These are phyloP conservation scores for Pseudoturritis turrita DNA, from an alignment of 345 rosid species.

Conservation along the genomic window DNA sequence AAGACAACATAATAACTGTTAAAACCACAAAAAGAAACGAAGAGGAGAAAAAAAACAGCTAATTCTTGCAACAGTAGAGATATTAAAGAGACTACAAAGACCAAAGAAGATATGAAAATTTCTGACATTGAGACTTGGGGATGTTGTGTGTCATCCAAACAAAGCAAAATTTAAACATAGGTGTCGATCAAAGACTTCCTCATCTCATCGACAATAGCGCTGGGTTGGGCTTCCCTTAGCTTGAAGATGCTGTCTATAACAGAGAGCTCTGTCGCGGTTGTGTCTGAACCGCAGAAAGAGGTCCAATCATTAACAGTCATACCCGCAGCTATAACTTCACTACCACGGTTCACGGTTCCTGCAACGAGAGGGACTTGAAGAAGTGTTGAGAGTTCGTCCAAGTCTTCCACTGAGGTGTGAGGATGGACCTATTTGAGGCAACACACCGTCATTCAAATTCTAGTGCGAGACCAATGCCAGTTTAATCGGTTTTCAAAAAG, in stretches of 20 bases:
- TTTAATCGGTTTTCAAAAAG: not conserved
- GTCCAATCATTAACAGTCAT: slow-evolving; percentile 91
- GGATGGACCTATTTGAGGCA: slow-evolving; percentile 67
- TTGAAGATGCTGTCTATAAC: slow-evolving; percentile 87
- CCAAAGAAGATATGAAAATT: not conserved
- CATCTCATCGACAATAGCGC: slow-evolving; percentile 80
- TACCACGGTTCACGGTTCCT: slow-evolving; percentile 82
- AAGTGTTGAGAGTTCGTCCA: slow-evolving; percentile 91
- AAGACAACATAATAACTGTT: not conserved
- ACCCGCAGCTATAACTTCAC: slow-evolving; percentile 84
- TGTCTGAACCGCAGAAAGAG: slow-evolving; percentile 86
- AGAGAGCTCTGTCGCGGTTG: slow-evolving; percentile 87
- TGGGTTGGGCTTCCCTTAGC: slow-evolving; percentile 88
- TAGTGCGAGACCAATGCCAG: not conserved
- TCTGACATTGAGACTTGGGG: not conserved
- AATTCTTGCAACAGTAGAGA: slow-evolving; percentile 14
- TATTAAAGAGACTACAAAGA: not conserved
- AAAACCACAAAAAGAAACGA: not conserved
- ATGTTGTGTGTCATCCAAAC: slow-evolving; percentile 4
- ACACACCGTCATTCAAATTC: not conserved
- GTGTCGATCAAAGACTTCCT: slow-evolving; percentile 85
- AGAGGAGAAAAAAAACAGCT: not conserved
- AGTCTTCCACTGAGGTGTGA: slow-evolving; percentile 86
- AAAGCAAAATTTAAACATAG: slow-evolving; percentile 46
- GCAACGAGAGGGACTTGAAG: slow-evolving; percentile 77